These are phyloP conservation scores for Acidiella bohemica DNA, from an alignment of 495 filamentous ascomycete species.

Conservation along the genomic window DNA sequence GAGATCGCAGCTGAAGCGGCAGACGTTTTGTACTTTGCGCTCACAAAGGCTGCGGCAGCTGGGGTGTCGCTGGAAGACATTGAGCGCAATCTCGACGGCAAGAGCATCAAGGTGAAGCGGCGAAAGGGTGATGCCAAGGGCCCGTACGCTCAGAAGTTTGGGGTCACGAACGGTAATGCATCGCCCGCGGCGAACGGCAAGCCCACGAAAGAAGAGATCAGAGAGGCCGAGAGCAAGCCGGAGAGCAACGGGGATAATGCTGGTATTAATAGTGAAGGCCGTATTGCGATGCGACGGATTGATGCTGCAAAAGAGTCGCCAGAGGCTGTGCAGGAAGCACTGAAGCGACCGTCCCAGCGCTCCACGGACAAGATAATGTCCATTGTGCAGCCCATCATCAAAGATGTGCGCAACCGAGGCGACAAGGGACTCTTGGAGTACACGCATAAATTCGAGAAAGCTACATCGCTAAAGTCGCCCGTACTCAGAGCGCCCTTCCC, in stretches of 20 bases:
- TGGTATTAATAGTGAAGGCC: conserved; percentile 39
- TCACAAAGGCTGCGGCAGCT: conserved; percentile 71
- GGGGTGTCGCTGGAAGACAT: conserved; percentile 79
- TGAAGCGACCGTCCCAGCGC: conserved; percentile 82
- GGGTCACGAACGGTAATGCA: conserved; percentile 36
- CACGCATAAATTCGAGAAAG: conserved; percentile 95
- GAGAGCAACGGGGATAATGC: conserved; percentile 32
- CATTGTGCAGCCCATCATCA: conserved; percentile 81
- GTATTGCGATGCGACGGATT: conserved; percentile 71
- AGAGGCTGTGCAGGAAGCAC: conserved; percentile 50
- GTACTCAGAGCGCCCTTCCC: conserved; percentile 83
- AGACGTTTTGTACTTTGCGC: conserved; percentile 87
- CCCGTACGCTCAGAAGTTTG: conserved; percentile 71
- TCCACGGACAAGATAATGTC: conserved; percentile 80
- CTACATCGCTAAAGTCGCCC: conserved; percentile 73
- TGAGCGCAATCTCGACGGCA: conserved; percentile 81
- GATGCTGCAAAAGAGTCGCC: conserved; percentile 47
- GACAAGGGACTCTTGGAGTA: conserved; percentile 81
- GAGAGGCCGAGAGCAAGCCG: conserved; percentile 32
- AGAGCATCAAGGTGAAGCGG: conserved; percentile 84
- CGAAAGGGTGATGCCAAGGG: conserved; percentile 88
- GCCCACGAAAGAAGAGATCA: conserved; percentile 24
- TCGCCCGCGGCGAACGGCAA: conserved; percentile 4
- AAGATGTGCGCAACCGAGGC: conserved; percentile 63
- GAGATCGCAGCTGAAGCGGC: conserved; percentile 89